Conservation (phyloP, 257 asterid species). For the Leptodermis oblonga region DNA sequence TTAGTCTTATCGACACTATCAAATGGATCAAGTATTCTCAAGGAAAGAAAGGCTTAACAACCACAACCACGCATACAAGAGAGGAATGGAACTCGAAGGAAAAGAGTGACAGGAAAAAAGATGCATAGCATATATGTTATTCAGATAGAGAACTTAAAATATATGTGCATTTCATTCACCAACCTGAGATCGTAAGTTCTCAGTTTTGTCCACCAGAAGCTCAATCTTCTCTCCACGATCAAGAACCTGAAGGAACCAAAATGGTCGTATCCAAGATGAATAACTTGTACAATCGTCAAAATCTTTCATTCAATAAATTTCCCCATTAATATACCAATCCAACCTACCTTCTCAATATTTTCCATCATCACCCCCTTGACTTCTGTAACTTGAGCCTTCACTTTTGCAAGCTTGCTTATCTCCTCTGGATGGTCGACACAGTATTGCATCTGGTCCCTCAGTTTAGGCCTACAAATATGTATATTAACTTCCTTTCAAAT, state of each 20-base stretch:
- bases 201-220: slow-evolving; percentile 86
- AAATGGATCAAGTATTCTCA: not conserved
- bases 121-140: not conserved
- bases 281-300: slow-evolving; percentile 1
- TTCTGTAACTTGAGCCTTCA: slow-evolving; percentile 94
- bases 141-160: not conserved
- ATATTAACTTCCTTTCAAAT: slow-evolving; percentile 3
- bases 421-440: slow-evolving; percentile 97
- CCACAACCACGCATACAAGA: too few species aligned
- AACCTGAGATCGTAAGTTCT: slow-evolving; percentile 88
- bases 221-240: slow-evolving; percentile 96
- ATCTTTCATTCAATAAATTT: slow-evolving; percentile 4
- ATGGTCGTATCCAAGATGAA: not conserved
- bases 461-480: slow-evolving; percentile 51
- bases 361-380: slow-evolving; percentile 99
- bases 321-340: not conserved
- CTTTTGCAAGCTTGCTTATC: slow-evolving; percentile 77
- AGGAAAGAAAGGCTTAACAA: too few species aligned
- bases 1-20: not conserved
- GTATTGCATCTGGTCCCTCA: slow-evolving; percentile 97
- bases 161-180: slow-evolving; percentile 9
- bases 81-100: not conserved
- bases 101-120: not conserved
- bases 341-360: slow-evolving; percentile 78
- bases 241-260: slow-evolving; percentile 54